These are phyloP conservation scores for Syzygium oleosum DNA, from an alignment of 345 rosid species.

Conservation along the genomic window DNA sequence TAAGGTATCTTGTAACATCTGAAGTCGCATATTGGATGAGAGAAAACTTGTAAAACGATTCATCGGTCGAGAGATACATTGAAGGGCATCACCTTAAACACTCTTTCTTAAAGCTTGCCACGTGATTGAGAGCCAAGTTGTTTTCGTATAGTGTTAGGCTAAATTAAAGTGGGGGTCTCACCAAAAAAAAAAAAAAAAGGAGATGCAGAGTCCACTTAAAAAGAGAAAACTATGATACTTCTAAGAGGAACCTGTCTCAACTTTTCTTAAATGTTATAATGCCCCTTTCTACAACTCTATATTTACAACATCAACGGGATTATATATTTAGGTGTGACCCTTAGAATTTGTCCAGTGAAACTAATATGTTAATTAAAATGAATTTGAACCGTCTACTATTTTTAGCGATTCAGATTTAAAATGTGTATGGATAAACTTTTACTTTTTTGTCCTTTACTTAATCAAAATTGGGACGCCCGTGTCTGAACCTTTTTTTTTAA, in stretches of 20 bases:
- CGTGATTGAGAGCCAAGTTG: background rate
- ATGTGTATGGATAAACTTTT: background rate
- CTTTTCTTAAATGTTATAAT: background rate
- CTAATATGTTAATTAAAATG: too few relatives aligned
- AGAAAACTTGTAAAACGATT: background rate
- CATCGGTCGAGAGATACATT: background rate
- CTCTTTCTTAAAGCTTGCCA: background rate
- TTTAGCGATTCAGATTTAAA: too few relatives aligned
- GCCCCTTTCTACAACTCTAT: background rate
- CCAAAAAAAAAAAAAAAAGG: background rate
- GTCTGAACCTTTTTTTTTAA: background rate
- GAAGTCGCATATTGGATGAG: accelerated
- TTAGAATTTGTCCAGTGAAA: too few relatives aligned
- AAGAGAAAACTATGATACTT: background rate
- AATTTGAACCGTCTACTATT: background rate
- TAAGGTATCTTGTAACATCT: background rate
- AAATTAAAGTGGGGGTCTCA: too few relatives aligned
- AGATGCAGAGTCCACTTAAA: background rate
- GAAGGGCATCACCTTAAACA: background rate
- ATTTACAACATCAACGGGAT: background rate
- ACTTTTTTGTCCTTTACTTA: background rate
- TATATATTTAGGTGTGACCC: background rate
- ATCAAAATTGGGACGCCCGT: background rate
- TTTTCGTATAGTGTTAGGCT: background rate
- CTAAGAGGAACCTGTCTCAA: background rate